Conservation (phyloP, 2,329 filamentous ascomycete species). For the Tolypocladium endophyticum region DNA sequence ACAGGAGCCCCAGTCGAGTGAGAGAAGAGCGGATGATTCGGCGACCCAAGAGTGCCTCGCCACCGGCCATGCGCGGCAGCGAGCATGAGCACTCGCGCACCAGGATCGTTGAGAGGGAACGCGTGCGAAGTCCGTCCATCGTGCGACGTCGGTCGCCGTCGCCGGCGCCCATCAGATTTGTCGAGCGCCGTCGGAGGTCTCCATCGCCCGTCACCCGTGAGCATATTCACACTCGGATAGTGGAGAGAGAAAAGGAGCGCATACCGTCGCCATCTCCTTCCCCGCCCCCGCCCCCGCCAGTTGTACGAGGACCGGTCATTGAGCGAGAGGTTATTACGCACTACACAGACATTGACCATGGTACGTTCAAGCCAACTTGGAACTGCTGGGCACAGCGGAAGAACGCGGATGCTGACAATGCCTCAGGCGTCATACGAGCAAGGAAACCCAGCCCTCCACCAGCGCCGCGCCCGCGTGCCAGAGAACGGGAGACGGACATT, state of each 20-base stretch:
- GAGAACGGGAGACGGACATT: conserved; percentile 40
- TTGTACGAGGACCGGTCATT: conserved; percentile 68
- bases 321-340: conserved; percentile 85
- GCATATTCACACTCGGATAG: conserved; percentile 36
- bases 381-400: not conserved
- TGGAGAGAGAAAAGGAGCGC: conserved; percentile 34
- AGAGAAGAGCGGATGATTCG: conserved; percentile 32
- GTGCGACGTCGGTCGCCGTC: conserved; percentile 14
- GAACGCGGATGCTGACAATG: not conserved
- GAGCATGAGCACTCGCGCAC: conserved; percentile 24
- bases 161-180: conserved; percentile 22
- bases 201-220: conserved; percentile 31
- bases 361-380: conserved; percentile 27
- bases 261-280: conserved; percentile 39
- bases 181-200: conserved; percentile 26
- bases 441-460: conserved; percentile 36
- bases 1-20: conserved; percentile 30
- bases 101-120: conserved; percentile 28
- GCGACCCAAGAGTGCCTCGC: conserved; percentile 32
- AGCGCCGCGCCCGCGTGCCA: conserved; percentile 34
- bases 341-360: conserved; percentile 79
- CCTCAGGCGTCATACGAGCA: conserved; percentile 32
- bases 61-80: conserved; percentile 18
- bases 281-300: conserved; percentile 48
- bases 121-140: conserved; percentile 25